A percentile compares a stretch with the other conserved stretches of the same genome.
These are phyloP conservation scores for Sclerotinia sclerotiorum DNA, from an alignment of 2,329 filamentous ascomycete species.

Conservation along the genomic window DNA sequence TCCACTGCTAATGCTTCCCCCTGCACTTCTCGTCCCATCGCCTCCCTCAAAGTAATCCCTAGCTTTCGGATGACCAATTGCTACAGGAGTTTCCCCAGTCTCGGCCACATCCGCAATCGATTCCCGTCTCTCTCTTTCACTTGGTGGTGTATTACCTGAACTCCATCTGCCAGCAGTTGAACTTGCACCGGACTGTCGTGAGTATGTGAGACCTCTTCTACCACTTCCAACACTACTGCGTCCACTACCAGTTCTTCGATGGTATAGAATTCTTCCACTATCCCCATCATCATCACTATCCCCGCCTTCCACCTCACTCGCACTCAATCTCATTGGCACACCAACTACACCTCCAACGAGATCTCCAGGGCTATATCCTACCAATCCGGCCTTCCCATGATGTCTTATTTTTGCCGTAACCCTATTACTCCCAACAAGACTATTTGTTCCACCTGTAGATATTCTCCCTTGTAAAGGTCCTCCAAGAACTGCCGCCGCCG, in stretches of 20 bases:
- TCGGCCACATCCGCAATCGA: conserved; percentile 35
- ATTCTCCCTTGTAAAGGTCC: conserved; percentile 44
- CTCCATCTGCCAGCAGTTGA: conserved; percentile 44
- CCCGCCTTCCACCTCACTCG: conserved; percentile 90
- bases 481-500: conserved; percentile 78
- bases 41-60: conserved; percentile 35
- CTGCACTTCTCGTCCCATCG: conserved; percentile 36
- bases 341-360: conserved; percentile 67
- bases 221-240: conserved; percentile 57
- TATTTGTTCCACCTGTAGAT: conserved; percentile 42
- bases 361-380: conserved; percentile 76
- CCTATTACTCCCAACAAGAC: conserved; percentile 47
- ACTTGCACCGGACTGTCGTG: conserved; percentile 42
- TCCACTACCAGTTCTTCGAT: conserved; percentile 72
- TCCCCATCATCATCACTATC: conserved; percentile 75
- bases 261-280: conserved; percentile 48
- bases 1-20: conserved; percentile 39
- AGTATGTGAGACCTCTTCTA: conserved; percentile 44
- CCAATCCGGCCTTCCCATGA: conserved; percentile 73
- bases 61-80: conserved; percentile 23
- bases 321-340: conserved; percentile 87
- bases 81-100: conserved; percentile 36
- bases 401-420: conserved; percentile 86
- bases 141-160: conserved; percentile 47
- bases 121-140: conserved; percentile 36